A percentile compares a stretch with the other conserved stretches of the same genome.
Conservation (phyloP, 2,329 filamentous ascomycete genomes). For the Cordyceps farinosa region DNA sequence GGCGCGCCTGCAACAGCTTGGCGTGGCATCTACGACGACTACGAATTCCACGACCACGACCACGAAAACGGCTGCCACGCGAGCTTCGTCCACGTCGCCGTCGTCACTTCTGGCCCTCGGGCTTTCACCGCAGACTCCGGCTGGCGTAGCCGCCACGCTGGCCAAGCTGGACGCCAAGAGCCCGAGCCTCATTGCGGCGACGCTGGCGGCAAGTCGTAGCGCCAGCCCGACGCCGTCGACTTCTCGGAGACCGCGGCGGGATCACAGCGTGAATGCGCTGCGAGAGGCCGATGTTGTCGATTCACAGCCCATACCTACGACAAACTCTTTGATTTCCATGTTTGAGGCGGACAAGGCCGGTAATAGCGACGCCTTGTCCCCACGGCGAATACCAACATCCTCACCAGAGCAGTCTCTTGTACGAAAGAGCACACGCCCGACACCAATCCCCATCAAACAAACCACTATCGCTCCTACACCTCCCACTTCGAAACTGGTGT, state of each 20-base stretch:
- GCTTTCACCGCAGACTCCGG: slow-evolving; percentile 6
- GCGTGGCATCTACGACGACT: slow-evolving; percentile 17
- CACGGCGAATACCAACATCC: slow-evolving; percentile 28
- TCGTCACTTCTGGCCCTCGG: slow-evolving; percentile 1
- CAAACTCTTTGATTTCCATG: slow-evolving; percentile 62
- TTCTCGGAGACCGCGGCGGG: slow-evolving; percentile 27
- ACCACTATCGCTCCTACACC: not conserved
- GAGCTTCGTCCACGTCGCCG: slow-evolving; percentile 17
- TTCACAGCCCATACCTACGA: slow-evolving; percentile 57
- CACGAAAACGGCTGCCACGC: not conserved
- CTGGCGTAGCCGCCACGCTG: not conserved
- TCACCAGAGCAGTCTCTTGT: not conserved
- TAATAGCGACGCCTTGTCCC: slow-evolving; percentile 33
- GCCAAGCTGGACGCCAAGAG: slow-evolving; percentile 42
- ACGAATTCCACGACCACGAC: not conserved
- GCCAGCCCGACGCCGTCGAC: slow-evolving; percentile 37
- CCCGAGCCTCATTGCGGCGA: slow-evolving; percentile 54
- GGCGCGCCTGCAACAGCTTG: slow-evolving; percentile 26
- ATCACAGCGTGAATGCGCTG: slow-evolving; percentile 29
- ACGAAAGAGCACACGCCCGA: slow-evolving; percentile 3
- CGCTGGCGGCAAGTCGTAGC: slow-evolving; percentile 53
- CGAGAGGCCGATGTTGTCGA: slow-evolving; percentile 35
- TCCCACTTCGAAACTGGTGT: not conserved
- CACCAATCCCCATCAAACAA: not conserved
- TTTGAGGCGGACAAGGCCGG: slow-evolving; percentile 48